Conservation (phyloP, 495 filamentous ascomycete genomes). For the Lasiosphaeris hirsuta region DNA sequence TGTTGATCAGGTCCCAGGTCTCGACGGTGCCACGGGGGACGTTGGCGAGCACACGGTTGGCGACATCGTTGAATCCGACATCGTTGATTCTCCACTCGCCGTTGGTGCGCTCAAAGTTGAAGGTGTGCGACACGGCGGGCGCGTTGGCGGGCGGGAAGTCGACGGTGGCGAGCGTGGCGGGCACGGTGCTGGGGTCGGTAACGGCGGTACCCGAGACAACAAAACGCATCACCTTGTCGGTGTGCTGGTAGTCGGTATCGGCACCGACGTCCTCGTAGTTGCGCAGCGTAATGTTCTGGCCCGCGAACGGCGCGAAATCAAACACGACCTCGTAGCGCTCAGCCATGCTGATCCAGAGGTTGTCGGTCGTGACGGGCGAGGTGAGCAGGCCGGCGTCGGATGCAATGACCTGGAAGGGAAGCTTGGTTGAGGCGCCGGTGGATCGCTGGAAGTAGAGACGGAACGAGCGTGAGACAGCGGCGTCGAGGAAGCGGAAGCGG, state of each 20-base stretch:
- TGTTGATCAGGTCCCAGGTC: conserved; percentile 51
- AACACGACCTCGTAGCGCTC: conserved; percentile 56
- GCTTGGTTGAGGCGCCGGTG: conserved; percentile 13
- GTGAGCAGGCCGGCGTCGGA: conserved; percentile 49
- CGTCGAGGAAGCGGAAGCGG: conserved; percentile 51
- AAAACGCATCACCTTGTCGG: conserved; percentile 54
- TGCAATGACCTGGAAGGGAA: conserved; percentile 49
- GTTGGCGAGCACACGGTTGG: conserved; percentile 50
- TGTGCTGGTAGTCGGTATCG: conserved; percentile 46
- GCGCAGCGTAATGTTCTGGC: conserved; percentile 47
- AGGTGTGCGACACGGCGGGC: conserved; percentile 30
- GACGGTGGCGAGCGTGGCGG: neutral
- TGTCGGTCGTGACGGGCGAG: conserved; percentile 29
- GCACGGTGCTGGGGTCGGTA: conserved; percentile 21
- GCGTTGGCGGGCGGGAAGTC: conserved; percentile 22
- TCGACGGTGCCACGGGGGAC: conserved; percentile 46
- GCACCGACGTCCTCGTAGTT: conserved; percentile 42
- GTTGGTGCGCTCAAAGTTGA: conserved; percentile 43
- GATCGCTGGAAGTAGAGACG: conserved; percentile 40
- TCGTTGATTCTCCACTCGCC: conserved; percentile 52
- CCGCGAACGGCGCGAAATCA: conserved; percentile 47
- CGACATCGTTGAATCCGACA: conserved; percentile 46
- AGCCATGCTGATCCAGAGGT: conserved; percentile 48
- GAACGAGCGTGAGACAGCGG: conserved; percentile 48
- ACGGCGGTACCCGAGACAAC: conserved; percentile 40